These are phyloP conservation scores for Trifolium fragiferum DNA, from an alignment of 306 rosid genomes.

Conservation along the genomic window DNA sequence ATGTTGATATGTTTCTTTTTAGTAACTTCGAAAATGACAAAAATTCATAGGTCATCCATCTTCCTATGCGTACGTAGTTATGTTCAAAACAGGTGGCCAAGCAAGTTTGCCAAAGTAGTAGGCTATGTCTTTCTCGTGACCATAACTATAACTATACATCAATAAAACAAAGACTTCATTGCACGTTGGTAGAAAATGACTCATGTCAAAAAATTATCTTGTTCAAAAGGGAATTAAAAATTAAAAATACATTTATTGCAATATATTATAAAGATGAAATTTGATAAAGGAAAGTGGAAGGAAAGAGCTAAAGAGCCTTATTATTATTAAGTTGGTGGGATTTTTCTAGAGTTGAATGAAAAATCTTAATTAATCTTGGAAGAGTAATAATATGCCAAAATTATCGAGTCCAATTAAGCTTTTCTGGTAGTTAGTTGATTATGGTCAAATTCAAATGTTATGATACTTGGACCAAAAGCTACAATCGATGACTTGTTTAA, in stretches of 20 bases:
- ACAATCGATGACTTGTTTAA: constrained; percentile 31
- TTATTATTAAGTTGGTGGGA: constrained; percentile 6
- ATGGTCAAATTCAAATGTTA: constrained; percentile 34
- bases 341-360: constrained; percentile 12
- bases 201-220: not conserved
- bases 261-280: constrained; percentile 4
- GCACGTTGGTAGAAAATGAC: constrained; percentile 19
- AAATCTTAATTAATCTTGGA: not conserved
- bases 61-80: not conserved
- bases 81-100: constrained; percentile 40
- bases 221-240: constrained; percentile 7
- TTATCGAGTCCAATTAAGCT: constrained; percentile 44
- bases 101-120: not conserved
- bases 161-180: constrained; percentile 16
- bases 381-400: not conserved
- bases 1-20: constrained; percentile 8
- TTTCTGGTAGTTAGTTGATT: constrained; percentile 8
- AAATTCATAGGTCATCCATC: not conserved
- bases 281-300: constrained; percentile 33
- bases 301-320: constrained; percentile 36
- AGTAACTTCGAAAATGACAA: constrained; percentile 10
- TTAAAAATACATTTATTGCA: not conserved
- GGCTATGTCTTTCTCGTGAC: constrained; percentile 13
- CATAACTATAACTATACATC: not conserved
- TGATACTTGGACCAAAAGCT: constrained; percentile 36